These are phyloP conservation scores for Eutrema salsugineum DNA, from an alignment of 441 rosid species.

Conservation along the genomic window DNA sequence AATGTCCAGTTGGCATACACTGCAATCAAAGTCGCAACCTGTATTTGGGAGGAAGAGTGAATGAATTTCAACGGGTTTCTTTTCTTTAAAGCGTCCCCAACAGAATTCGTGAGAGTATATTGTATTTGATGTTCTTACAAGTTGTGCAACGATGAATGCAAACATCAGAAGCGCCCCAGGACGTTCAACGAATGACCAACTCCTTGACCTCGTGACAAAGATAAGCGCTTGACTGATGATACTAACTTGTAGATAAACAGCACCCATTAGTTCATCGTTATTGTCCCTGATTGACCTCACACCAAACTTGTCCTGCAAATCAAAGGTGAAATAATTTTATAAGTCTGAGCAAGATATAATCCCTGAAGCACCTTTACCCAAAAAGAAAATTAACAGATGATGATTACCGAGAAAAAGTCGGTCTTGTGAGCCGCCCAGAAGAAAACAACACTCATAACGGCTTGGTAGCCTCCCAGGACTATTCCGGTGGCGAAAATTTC, in stretches of 20 bases:
- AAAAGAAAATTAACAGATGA: background rate
- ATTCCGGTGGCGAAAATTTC: constrained; percentile 92
- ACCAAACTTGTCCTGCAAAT: constrained; percentile 69
- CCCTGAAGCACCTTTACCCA: background rate
- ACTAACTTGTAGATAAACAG: constrained; percentile 94
- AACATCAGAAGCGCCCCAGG: constrained; percentile 65
- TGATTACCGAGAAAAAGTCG: constrained; percentile 63
- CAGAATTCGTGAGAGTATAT: background rate
- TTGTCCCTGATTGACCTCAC: constrained; percentile 48
- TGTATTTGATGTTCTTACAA: constrained; percentile 40
- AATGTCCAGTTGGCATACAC: constrained; percentile 91
- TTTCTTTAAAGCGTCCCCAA: background rate
- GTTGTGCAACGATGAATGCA: constrained; percentile 76
- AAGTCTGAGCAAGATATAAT: background rate
- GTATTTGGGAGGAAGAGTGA: constrained; percentile 4
- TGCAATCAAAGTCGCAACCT: constrained; percentile 89
- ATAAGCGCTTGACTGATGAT: constrained; percentile 94
- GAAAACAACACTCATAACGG: constrained; percentile 82
- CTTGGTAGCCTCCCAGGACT: constrained; percentile 82
- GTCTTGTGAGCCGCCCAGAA: constrained; percentile 76
- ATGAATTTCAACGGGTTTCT: background rate
- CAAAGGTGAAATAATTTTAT: background rate
- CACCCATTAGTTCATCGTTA: constrained; percentile 67
- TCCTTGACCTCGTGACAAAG: constrained; percentile 88
- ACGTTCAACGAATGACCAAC: constrained; percentile 89